phyloP scores from a whole-genome alignment of 78 protist species.

The Dictyostelium citrinum region DNA sequence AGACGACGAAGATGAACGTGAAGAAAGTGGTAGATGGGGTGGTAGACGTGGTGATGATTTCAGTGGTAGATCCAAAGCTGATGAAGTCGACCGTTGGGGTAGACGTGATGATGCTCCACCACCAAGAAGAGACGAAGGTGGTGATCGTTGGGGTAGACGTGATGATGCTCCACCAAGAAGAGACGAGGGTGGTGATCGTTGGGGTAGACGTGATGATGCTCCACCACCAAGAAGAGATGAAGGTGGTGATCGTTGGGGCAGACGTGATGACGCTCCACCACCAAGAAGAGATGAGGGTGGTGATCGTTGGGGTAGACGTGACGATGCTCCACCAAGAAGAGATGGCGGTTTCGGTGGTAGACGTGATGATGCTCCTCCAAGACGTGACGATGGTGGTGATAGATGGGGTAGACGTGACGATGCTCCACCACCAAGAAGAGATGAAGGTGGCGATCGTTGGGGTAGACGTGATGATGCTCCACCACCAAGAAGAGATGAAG shows the following conservation, averaged over 20 bases:
- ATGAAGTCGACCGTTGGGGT: background rate
- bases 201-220: background rate
- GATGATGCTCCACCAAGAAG: background rate
- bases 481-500: background rate
- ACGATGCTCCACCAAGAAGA: background rate
- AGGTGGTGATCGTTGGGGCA: background rate
- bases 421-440: background rate
- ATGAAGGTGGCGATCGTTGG: background rate
- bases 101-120: background rate
- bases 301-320: background rate
- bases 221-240: background rate
- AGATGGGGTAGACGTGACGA: constrained; percentile 6
- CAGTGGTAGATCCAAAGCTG: background rate
- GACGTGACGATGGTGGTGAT: background rate
- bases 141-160: background rate
- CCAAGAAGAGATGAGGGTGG: background rate
- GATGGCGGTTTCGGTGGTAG: background rate
- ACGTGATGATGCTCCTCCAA: constrained; percentile 5
- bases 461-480: constrained; percentile 16
- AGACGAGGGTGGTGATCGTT: background rate
- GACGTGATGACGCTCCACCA: background rate
- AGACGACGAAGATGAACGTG: background rate
- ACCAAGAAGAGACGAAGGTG: background rate
- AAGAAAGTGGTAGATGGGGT: background rate
- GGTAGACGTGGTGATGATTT: background rate